These are phyloP conservation scores for Fusarium sarcochroum DNA, from an alignment of 2,329 filamentous ascomycete genomes.

Conservation along the genomic window DNA sequence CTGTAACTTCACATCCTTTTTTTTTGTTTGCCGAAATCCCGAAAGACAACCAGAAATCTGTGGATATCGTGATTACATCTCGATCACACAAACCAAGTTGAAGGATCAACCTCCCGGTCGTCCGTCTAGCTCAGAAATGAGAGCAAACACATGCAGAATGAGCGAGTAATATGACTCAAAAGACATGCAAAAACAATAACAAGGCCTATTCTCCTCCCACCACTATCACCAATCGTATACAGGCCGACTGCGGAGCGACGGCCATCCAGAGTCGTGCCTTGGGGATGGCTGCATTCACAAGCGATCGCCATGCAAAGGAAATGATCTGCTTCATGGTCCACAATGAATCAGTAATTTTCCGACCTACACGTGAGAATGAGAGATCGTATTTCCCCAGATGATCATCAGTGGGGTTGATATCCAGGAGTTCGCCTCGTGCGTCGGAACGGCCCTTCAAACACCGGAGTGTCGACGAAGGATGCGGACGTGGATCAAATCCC, in stretches of 20 bases:
- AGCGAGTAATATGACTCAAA: not conserved
- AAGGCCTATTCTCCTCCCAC: not conserved
- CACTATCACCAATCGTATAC: not conserved
- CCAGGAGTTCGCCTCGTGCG: conserved; percentile 27
- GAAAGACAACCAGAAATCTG: not conserved
- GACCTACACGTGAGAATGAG: not conserved
- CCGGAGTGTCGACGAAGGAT: conserved; percentile 12
- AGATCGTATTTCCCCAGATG: conserved; percentile 32
- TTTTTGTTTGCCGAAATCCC: too few relatives aligned
- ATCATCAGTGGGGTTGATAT: conserved; percentile 30
- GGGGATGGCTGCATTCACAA: not conserved
- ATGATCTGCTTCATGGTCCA: conserved; percentile 1
- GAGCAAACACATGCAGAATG: not conserved
- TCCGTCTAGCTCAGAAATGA: not conserved
- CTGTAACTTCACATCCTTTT: too few relatives aligned
- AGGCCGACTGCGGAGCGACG: not conserved
- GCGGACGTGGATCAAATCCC: not conserved
- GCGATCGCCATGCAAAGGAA: not conserved
- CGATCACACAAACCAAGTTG: too few relatives aligned
- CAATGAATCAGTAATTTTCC: not conserved
- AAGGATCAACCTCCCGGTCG: not conserved
- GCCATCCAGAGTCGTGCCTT: not conserved
- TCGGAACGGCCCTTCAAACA: conserved; percentile 37
- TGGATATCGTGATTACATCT: not conserved
- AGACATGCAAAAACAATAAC: not conserved